Conservation (phyloP, 2,329 filamentous ascomycete species). For the Elsinoe ampelina region DNA sequence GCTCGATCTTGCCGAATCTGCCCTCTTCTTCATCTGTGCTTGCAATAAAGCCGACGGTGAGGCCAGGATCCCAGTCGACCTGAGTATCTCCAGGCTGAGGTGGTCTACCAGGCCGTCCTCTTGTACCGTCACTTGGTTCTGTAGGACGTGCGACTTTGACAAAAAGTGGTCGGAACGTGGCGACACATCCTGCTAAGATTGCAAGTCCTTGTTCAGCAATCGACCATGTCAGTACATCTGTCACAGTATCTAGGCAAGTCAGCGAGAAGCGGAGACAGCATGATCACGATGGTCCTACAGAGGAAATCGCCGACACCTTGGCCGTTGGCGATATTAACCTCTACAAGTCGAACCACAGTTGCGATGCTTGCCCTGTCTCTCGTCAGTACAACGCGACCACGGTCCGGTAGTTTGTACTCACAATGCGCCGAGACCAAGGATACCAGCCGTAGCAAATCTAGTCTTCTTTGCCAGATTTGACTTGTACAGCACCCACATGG, state of each 20-base stretch:
- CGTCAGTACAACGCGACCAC: not conserved
- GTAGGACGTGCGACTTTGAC: not conserved
- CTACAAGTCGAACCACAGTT: not conserved
- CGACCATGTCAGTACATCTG: constrained; percentile 11
- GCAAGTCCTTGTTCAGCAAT: constrained; percentile 6
- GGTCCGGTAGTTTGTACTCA: not conserved
- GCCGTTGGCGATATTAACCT: not conserved
- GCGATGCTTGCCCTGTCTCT: constrained; percentile 1
- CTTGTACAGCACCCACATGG: constrained; percentile 6
- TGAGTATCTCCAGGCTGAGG: constrained; percentile 9
- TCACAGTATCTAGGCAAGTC: not conserved
- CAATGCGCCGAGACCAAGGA: constrained; percentile 3
- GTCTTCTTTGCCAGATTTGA: not conserved
- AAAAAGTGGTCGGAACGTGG: constrained; percentile 6
- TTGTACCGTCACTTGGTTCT: constrained; percentile 5
- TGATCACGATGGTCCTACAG: not conserved
- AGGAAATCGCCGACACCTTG: constrained; percentile 3
- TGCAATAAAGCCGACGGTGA: constrained; percentile 8
- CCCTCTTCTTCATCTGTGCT: constrained; percentile 5
- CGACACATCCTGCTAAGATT: constrained; percentile 7
- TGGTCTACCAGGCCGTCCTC: constrained; percentile 6
- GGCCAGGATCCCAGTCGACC: constrained; percentile 12
- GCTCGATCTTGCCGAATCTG: not conserved
- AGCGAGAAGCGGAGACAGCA: not conserved
- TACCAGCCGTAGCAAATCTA: not conserved